phyloP scores from a whole-genome alignment of 2,329 filamentous ascomycete species.

The Ceratocystis cubensis region DNA sequence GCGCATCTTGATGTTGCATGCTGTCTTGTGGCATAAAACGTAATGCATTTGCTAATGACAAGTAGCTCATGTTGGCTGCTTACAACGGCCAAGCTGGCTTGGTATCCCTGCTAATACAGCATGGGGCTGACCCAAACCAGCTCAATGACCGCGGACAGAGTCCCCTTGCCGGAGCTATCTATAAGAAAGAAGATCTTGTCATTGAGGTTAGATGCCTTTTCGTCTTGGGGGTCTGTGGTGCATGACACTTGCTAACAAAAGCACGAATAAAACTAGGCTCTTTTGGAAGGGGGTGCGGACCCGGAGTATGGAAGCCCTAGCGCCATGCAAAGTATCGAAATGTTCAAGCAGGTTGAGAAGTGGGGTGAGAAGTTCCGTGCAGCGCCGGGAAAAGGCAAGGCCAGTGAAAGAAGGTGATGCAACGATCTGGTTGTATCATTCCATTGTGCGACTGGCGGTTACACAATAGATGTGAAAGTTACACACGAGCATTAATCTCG shows the following conservation, averaged over 20 bases:
- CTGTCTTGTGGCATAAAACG: neutral
- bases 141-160: conserved; percentile 58
- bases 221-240: neutral
- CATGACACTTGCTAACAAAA: neutral
- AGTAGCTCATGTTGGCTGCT: conserved; percentile 56
- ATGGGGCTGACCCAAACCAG: conserved; percentile 54
- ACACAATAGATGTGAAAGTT: too few species aligned
- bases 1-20: neutral
- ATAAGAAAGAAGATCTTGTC: conserved; percentile 55
- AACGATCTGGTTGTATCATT: neutral
- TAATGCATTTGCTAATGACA: neutral
- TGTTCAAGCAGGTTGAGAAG: conserved; percentile 41
- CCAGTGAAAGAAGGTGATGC: conserved; percentile 10
- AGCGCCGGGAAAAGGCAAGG: conserved; percentile 38
- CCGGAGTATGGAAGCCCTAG: conserved; percentile 40
- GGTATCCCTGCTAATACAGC: conserved; percentile 46
- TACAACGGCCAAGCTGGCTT: conserved; percentile 55
- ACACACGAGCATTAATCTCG: too few species aligned
- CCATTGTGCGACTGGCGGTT: too few species aligned
- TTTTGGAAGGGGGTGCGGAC: conserved; percentile 42
- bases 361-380: conserved; percentile 40
- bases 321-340: conserved; percentile 36
- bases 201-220: conserved; percentile 37
- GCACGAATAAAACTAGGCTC: conserved; percentile 26
- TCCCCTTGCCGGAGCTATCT: conserved; percentile 57